These are phyloP conservation scores for Apostasia ramifera DNA, from an alignment of 106 monocot species.

Conservation along the genomic window DNA sequence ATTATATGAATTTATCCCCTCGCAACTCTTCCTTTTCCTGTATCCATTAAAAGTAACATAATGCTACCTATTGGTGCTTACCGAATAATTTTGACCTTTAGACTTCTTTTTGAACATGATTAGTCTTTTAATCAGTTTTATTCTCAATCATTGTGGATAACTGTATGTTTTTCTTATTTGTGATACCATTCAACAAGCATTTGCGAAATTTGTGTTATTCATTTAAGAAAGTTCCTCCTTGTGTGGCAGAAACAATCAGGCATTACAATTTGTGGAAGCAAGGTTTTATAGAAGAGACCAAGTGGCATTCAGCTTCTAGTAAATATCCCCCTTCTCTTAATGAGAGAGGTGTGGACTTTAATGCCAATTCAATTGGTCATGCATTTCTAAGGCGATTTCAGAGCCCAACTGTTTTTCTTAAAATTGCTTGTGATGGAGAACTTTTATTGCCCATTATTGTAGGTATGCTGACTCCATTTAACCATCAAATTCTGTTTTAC, in stretches of 20 bases:
- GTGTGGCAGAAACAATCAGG: conserved; percentile 47
- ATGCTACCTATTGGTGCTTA: not conserved
- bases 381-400: conserved; percentile 59
- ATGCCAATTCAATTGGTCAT: conserved; percentile 30
- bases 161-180: not conserved
- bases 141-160: not conserved
- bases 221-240: not conserved
- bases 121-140: not conserved
- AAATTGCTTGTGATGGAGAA: conserved; percentile 61
- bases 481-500: not conserved
- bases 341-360: conserved; percentile 20
- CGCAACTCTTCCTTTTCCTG: not conserved
- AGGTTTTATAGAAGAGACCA: conserved; percentile 45
- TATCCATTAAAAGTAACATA: not conserved
- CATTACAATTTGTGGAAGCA: conserved; percentile 60
- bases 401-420: conserved; percentile 66
- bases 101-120: not conserved
- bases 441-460: conserved; percentile 60
- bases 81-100: not conserved
- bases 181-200: not conserved
- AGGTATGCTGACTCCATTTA: conserved; percentile 20
- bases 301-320: conserved; percentile 20
- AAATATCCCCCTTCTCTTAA: conserved; percentile 28
- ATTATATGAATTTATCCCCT: not conserved
- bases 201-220: not conserved